Evolutionary conservation across 2,329 filamentous ascomycete species (phyloP).

Genomic region (Botrytis elliptica): DNA sequence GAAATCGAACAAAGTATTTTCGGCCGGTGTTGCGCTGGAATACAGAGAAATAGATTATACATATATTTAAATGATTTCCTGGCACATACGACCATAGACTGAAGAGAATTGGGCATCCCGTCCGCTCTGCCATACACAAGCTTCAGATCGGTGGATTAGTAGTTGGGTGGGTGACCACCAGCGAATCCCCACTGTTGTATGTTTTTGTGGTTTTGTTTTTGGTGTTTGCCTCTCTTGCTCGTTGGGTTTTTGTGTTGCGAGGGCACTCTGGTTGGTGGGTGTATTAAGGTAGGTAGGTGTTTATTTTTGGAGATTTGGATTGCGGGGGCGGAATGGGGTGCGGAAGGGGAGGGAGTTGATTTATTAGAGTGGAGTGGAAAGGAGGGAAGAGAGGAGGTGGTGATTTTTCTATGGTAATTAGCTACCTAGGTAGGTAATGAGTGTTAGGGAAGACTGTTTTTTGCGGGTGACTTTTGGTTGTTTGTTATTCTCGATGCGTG

Average conservation of each 20-base stretch:
- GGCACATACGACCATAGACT: background rate
- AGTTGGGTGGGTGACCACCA: background rate
- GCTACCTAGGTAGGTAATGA: no score
- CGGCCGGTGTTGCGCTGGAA: no score
- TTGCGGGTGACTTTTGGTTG: background rate
- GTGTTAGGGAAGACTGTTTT: background rate
- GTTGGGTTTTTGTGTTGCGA: background rate
- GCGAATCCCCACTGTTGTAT: background rate
- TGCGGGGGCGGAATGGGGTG: background rate
- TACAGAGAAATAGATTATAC: no score
- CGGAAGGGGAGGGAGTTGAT: no score
- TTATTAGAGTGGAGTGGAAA: no score
- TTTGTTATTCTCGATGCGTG: background rate
- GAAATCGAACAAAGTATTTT: no score
- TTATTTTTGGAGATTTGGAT: background rate
- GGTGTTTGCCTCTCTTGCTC: background rate
- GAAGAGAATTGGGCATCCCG: background rate
- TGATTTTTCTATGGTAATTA: no score
- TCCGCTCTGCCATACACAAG: background rate
- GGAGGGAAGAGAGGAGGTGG: no score
- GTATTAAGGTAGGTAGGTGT: background rate
- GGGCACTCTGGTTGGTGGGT: no score
- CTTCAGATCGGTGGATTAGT: background rate
- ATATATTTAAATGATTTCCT: no score
- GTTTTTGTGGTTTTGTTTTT: background rate